These are phyloP conservation scores for Dioszegia aurantiaca DNA, from an alignment of 768 basidiomycete genomes.

Conservation along the genomic window DNA sequence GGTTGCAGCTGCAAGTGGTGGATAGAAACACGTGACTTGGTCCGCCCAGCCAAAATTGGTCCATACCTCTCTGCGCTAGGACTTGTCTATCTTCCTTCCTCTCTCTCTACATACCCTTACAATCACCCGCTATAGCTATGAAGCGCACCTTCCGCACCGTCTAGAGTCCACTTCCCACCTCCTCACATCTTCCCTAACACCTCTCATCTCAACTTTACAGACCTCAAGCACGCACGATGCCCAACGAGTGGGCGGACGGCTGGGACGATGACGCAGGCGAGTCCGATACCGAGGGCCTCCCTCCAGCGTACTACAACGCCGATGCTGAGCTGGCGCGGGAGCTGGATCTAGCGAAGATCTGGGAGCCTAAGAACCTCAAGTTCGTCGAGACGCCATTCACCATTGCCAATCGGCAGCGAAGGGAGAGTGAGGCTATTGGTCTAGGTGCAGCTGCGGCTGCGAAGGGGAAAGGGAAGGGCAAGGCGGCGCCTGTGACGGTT, in stretches of 20 bases:
- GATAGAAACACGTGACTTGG: background rate
- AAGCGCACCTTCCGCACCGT: no score
- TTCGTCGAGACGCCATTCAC: slow-evolving; percentile 25
- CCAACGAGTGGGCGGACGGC: slow-evolving; percentile 5
- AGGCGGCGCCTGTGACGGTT: background rate
- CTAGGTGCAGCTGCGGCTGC: background rate
- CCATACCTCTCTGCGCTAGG: no score
- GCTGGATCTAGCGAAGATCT: slow-evolving; percentile 15
- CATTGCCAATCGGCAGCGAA: slow-evolving; percentile 14
- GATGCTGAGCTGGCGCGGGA: slow-evolving; percentile 15
- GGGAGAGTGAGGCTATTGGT: background rate
- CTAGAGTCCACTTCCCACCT: no score
- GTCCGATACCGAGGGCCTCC: background rate
- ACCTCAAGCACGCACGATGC: background rate
- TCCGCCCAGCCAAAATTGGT: background rate
- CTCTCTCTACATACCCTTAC: no score
- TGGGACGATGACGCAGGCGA: slow-evolving; percentile 3
- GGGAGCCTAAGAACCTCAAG: slow-evolving; percentile 16
- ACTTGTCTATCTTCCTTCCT: background rate
- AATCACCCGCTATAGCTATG: no score
- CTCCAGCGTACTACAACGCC: slow-evolving; percentile 2
- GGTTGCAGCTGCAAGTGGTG: background rate
- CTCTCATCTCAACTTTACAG: background rate
- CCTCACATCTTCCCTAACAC: background rate
- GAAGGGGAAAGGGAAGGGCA: background rate